Conservation (phyloP, 1,284 basidiomycete genomes). For the Ganoderma meredithae region DNA sequence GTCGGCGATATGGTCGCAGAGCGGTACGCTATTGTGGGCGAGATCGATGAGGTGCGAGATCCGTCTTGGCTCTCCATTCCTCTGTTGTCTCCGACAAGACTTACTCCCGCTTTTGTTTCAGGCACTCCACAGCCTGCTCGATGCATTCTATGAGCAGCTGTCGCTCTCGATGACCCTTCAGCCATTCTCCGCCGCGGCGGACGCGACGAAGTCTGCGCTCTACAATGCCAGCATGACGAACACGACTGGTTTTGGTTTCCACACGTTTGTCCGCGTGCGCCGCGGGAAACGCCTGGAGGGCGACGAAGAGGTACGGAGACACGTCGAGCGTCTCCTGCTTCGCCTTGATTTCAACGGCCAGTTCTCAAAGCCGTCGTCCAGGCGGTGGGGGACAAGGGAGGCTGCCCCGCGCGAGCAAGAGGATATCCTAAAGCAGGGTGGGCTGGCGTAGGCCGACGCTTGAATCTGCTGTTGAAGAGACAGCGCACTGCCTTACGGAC, state of each 20-base stretch:
- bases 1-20: conserved; percentile 78
- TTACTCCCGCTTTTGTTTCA: conserved; percentile 38
- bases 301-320: conserved; percentile 73
- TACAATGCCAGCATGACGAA: conserved; percentile 68
- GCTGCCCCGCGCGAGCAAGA: conserved; percentile 36
- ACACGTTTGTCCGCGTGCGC: conserved; percentile 57
- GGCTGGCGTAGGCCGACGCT: conserved; percentile 35
- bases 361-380: conserved; percentile 63
- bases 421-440: conserved; percentile 56
- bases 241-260: conserved; percentile 53
- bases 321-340: conserved; percentile 83
- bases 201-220: conserved; percentile 70
- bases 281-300: conserved; percentile 56
- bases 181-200: conserved; percentile 60
- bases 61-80: conserved; percentile 17
- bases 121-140: conserved; percentile 68
- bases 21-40: conserved; percentile 68
- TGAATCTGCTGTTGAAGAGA: neutral
- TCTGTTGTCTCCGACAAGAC: neutral
- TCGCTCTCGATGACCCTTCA: conserved; percentile 76
- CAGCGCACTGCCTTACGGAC: neutral
- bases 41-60: conserved; percentile 72
- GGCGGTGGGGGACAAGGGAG: conserved; percentile 34
- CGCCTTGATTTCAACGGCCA: conserved; percentile 87
- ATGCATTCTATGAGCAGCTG: conserved; percentile 81